Evolutionary conservation across 2,329 filamentous ascomycete species (phyloP).

Genomic region (Exophiala sp.): DNA sequence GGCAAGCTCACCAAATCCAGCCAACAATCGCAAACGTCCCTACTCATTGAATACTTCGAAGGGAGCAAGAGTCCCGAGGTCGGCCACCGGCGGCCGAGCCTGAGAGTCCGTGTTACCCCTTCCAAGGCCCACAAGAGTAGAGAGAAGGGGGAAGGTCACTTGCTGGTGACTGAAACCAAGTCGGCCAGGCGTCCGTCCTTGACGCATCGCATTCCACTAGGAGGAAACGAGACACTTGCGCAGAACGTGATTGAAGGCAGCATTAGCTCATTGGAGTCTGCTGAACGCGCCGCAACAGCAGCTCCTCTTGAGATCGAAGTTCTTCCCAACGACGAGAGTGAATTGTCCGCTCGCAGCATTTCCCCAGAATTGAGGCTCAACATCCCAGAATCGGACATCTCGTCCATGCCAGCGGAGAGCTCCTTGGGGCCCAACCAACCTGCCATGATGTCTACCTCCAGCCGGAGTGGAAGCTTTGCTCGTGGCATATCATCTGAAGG

Average conservation of each 20-base stretch:
- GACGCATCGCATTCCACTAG: constrained; percentile 61
- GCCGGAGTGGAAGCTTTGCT: constrained; percentile 41
- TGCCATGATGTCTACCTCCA: constrained; percentile 29
- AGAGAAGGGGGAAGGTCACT: constrained; percentile 57
- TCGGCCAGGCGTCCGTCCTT: constrained; percentile 65
- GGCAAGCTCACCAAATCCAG: constrained; percentile 49
- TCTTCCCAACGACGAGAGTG: constrained; percentile 58
- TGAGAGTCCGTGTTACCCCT: constrained; percentile 73
- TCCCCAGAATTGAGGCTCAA: constrained; percentile 59
- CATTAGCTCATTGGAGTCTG: constrained; percentile 68
- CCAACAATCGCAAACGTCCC: constrained; percentile 72
- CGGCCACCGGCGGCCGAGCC: constrained; percentile 68
- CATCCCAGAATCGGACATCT: constrained; percentile 74
- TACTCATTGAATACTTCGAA: constrained; percentile 94
- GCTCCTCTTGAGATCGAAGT: constrained; percentile 87
- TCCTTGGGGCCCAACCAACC: constrained; percentile 54
- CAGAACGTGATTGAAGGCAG: constrained; percentile 56
- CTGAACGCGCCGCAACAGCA: constrained; percentile 58
- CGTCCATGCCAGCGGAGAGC: constrained; percentile 69
- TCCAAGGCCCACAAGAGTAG: constrained; percentile 54
- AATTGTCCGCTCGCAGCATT: constrained; percentile 59
- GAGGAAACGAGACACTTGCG: constrained; percentile 34
- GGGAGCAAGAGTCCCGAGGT: constrained; percentile 57
- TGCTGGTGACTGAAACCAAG: constrained; percentile 79
- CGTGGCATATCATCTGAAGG: constrained; percentile 34